phyloP scores from a whole-genome alignment of 1,284 basidiomycete genomes.

The Ganoderma leucocontextum region DNA sequence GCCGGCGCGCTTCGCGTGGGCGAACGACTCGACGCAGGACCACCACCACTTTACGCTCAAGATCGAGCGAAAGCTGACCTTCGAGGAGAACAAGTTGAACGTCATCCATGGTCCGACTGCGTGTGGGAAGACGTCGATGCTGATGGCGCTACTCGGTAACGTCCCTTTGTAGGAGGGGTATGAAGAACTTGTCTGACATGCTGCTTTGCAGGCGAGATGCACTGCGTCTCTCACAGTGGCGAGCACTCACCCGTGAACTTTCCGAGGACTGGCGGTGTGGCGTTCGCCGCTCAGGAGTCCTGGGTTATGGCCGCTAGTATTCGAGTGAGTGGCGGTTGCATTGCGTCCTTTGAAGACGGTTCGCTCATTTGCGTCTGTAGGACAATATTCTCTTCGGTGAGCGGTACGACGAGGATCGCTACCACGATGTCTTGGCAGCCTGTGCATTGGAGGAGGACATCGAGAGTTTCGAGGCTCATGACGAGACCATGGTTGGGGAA shows the following conservation, averaged over 20 bases:
- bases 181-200: background rate
- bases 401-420: conserved; percentile 50
- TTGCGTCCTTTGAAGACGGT: background rate
- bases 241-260: conserved; percentile 66
- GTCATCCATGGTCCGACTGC: conserved; percentile 70
- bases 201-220: conserved; percentile 57
- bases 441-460: conserved; percentile 39
- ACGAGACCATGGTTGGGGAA: conserved; percentile 19
- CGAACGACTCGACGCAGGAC: conserved; percentile 22
- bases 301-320: conserved; percentile 70
- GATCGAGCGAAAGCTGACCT: conserved; percentile 59
- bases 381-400: conserved; percentile 54
- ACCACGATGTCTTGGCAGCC: conserved; percentile 46
- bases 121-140: conserved; percentile 56
- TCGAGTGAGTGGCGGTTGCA: conserved; percentile 37
- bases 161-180: background rate
- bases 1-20: conserved; percentile 50
- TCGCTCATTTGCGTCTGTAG: conserved; percentile 29
- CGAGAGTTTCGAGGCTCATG: conserved; percentile 31
- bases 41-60: conserved; percentile 53
- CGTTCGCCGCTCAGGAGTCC: conserved; percentile 78
- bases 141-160: conserved; percentile 61
- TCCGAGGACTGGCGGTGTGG: conserved; percentile 64
- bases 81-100: conserved; percentile 64
- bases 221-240: conserved; percentile 55